Evolutionary conservation across 805 yeast genomes (phyloP), one percentile per base, ranked within the genome.

Genomic region (Pichia pseudocactophila): DNA sequence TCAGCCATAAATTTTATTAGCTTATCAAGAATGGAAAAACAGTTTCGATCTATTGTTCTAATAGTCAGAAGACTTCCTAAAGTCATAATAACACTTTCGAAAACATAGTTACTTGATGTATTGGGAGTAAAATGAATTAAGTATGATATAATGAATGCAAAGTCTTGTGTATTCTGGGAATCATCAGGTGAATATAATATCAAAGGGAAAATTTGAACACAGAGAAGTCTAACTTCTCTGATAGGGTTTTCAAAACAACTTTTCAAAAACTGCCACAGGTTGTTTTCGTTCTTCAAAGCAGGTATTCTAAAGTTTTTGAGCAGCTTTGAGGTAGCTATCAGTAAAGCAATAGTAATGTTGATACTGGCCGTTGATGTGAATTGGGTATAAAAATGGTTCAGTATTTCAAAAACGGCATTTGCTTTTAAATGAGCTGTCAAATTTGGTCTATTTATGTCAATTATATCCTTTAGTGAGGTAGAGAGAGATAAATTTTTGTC

Each of bases 1-100:
- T 82, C 82, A 4, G 81, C 82, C 47, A 88, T 66, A 19, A 75
- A 71, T 44, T 78, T 81, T 7, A 87, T 69, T 30, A 90, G 58
- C 50, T 78, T 78, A 38, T 82, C 67, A 19, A 86, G 63, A 16
- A 84, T 64, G 1, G 78, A 74, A 56, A 83, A 82, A 34, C 82
- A 69, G 53, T 78, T 67, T 36, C 83, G 88, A 7, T 86, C 92
- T 2, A 61, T 38, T 6, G 71, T 69, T 6, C 80, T 69, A 0
- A 80, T 69, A 7, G 74, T 62, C 0, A 84, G 79, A 30, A 86
- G 54, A 40, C 78, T 83, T 1, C 80, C 76, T 75, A 89, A 76
- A 0, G 82, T 69, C 49, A 68, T 65, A 1, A 78, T 66, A 0
- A 76, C 68, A 0, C 82, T 73, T 55, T 82, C 89, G 8, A 75